These are phyloP conservation scores for Leccinum arenicola DNA, from an alignment of 768 basidiomycete species.

Conservation along the genomic window DNA sequence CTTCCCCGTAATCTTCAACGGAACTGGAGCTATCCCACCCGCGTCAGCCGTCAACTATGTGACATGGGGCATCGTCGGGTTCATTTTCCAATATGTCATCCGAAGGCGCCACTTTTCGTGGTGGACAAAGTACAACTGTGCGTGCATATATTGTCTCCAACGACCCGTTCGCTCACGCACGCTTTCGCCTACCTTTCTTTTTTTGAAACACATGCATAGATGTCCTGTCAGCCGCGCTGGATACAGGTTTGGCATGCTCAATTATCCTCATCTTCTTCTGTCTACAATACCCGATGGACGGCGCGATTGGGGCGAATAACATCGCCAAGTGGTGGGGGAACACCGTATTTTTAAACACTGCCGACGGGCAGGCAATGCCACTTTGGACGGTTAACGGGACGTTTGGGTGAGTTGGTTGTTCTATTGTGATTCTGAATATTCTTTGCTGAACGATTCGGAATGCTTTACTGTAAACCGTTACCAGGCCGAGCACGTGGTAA, in stretches of 20 bases:
- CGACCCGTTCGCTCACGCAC: constrained; percentile 5
- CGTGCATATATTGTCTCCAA: constrained; percentile 1
- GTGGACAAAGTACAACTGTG: constrained; percentile 58
- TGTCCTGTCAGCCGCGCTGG: constrained; percentile 69
- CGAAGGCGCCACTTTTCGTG: constrained; percentile 63
- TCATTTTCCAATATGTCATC: constrained; percentile 63
- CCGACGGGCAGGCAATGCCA: constrained; percentile 22
- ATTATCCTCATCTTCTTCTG: constrained; percentile 57
- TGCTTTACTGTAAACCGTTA: not conserved
- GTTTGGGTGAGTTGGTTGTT: constrained; percentile 26
- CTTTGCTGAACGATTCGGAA: constrained; percentile 34
- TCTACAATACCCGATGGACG: constrained; percentile 62
- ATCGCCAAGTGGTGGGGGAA: constrained; percentile 74
- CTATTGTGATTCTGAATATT: not conserved
- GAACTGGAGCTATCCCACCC: constrained; percentile 61
- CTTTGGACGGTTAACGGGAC: constrained; percentile 17
- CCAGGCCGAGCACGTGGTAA: not conserved
- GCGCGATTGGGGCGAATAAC: constrained; percentile 53
- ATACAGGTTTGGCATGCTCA: constrained; percentile 63
- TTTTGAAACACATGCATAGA: constrained; percentile 29
- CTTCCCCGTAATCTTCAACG: constrained; percentile 52
- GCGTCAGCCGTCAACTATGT: constrained; percentile 65
- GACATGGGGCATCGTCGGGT: constrained; percentile 64
- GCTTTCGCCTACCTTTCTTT: not conserved
- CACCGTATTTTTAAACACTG: constrained; percentile 34